phyloP scores from a whole-genome alignment of 2,329 filamentous ascomycete species.

The Diaporthe citriasiana region DNA sequence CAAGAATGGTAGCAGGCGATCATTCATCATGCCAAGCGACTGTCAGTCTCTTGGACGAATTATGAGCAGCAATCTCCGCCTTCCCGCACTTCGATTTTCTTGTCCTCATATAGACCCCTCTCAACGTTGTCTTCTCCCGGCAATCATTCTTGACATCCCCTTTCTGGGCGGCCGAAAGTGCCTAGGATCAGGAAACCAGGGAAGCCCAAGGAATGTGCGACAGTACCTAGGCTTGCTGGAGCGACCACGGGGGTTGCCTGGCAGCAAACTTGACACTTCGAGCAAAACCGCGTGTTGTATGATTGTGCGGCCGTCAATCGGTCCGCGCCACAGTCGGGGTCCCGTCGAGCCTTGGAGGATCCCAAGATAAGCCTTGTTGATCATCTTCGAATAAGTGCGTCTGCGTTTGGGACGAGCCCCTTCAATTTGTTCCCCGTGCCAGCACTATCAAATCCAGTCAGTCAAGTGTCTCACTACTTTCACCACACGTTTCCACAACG shows the following conservation, averaged over 20 bases:
- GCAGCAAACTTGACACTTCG: not conserved
- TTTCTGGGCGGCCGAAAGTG: too few relatives aligned
- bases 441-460: not conserved
- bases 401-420: not conserved
- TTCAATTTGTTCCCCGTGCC: not conserved
- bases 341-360: not conserved
- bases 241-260: not conserved
- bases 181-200: not conserved
- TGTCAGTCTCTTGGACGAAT: not conserved
- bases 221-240: not conserved
- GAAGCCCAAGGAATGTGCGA: not conserved
- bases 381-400: not conserved
- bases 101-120: not conserved
- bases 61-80: not conserved
- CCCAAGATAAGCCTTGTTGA: not conserved
- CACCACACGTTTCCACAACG: conserved; percentile 14
- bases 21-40: not conserved
- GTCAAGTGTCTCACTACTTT: not conserved
- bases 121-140: not conserved
- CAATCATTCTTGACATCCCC: not conserved
- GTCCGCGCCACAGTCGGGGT: not conserved
- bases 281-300: not conserved
- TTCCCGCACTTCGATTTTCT: not conserved
- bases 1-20: not conserved
- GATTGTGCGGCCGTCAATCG: not conserved